These are phyloP conservation scores for Thuja plicata DNA, from an alignment of 83 land plant species.

Conservation along the genomic window DNA sequence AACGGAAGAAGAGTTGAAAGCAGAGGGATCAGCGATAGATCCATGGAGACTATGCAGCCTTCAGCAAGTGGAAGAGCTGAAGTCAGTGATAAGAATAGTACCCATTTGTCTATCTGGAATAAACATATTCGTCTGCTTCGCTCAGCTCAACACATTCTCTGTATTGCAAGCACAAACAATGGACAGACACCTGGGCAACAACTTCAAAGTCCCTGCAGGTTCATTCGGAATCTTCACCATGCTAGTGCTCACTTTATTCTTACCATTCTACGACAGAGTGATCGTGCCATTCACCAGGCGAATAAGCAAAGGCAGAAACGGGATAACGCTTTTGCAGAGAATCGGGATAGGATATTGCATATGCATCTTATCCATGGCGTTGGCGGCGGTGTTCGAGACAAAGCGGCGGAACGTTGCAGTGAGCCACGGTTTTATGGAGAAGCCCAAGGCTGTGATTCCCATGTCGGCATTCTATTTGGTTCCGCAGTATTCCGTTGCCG, in stretches of 20 bases:
- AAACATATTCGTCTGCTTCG: slow-evolving; percentile 37
- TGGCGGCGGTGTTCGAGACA: slow-evolving; percentile 28
- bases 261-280: slow-evolving; percentile 63
- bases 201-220: slow-evolving; percentile 64
- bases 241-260: slow-evolving; percentile 36
- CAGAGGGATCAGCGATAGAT: slow-evolving; percentile 24
- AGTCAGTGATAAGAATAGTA: slow-evolving; percentile 53
- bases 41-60: slow-evolving; percentile 74
- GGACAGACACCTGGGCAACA: slow-evolving; percentile 47
- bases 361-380: slow-evolving; percentile 17
- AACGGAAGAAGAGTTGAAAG: slow-evolving; percentile 17
- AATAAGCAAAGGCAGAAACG: slow-evolving; percentile 14
- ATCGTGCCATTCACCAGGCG: slow-evolving; percentile 22
- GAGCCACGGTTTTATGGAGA: not conserved
- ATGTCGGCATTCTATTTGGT: slow-evolving; percentile 43
- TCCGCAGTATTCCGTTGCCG: slow-evolving; percentile 55
- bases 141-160: slow-evolving; percentile 60
- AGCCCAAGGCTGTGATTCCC: slow-evolving; percentile 4
- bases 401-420: slow-evolving; percentile 20
- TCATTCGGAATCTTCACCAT: slow-evolving; percentile 45
- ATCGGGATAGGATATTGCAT: slow-evolving; percentile 23
- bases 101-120: slow-evolving; percentile 82
- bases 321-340: slow-evolving; percentile 37
- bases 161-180: slow-evolving; percentile 65
- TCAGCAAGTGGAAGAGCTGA: slow-evolving; percentile 80